Base-by-base conservation (phyloP, 129 eudicot genomes). In the Deinandra increscens region DNA sequence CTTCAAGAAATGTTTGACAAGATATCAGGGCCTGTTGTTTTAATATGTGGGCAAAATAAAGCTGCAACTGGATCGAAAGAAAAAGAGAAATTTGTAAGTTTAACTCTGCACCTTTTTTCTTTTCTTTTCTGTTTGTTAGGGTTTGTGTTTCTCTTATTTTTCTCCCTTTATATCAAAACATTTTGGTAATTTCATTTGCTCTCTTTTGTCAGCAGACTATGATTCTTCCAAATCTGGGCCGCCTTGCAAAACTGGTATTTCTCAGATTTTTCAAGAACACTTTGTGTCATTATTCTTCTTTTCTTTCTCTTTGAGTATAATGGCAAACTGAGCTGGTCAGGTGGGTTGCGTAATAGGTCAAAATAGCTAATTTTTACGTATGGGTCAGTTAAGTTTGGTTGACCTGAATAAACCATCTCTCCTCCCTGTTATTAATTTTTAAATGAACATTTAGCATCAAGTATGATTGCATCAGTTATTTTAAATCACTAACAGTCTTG, bases 21-120 rank as follows among this genome's bases (percentile, higher is more conserved):
- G 67, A 71, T 94, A 71, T 80, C 96, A 17, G 99, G 96, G 39
- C 97, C 99, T 10, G 83, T 94, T 54, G 88, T 94, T 41, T 69
- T 94, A 75, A 94, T 94, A 66, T 94, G 97, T 73, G 99, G 99
- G 46, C 97, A 87, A 78, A 94, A 87, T 81, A 94, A 90, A 82
- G 86, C 78, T 38, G 97, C 85, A 74, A 76, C 87, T 15, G 93
- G 88, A 60, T 79, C 95, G 19, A 94, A 94, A 83, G 97, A 94
- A 75, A 94, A 87, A 59, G 97, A 84, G 69, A 94, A 86, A 83
- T 90, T 85, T 82, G 97, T 94, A 78, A 83, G 94, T 75, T 66
- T 33, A 43, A 42, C 19, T 37, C 43, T 61, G 41, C 63, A 55
- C 67, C 66, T 22, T 58, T 19, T 18, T 18, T 17, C 45, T 61